Evolutionary conservation across 2,329 filamentous ascomycete species (phyloP).

Genomic region (Ilyonectria destructans): DNA sequence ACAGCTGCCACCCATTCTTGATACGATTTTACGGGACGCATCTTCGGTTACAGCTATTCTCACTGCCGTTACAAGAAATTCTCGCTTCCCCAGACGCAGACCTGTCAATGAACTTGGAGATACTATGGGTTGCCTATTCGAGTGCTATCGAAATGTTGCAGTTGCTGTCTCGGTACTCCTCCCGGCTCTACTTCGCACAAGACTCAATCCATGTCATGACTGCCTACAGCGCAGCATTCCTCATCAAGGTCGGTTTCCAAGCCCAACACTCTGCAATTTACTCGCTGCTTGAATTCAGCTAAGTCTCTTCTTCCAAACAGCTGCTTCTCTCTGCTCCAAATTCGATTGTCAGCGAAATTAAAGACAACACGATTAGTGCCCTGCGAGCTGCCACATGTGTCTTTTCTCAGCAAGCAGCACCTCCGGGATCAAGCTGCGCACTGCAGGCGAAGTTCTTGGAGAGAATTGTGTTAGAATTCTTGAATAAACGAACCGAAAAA

Average conservation of each 20-base stretch:
- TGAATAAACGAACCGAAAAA: conserved; percentile 15
- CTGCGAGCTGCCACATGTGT: conserved; percentile 39
- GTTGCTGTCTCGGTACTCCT: conserved; percentile 50
- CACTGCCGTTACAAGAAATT: conserved; percentile 54
- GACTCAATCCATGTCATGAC: conserved; percentile 61
- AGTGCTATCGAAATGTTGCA: conserved; percentile 52
- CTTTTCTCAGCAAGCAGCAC: conserved; percentile 51
- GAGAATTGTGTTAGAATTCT: conserved; percentile 36
- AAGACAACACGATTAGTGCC: conserved; percentile 31
- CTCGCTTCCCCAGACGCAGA: conserved; percentile 44
- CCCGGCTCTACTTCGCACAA: conserved; percentile 58
- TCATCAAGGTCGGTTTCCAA: conserved; percentile 52
- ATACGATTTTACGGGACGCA: conserved; percentile 59
- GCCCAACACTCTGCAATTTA: neutral
- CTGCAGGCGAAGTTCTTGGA: conserved; percentile 53
- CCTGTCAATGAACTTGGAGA: conserved; percentile 48
- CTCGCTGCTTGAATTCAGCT: neutral
- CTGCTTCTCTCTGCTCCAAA: conserved; percentile 21
- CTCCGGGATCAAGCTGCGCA: conserved; percentile 48
- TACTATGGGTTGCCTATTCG: conserved; percentile 53
- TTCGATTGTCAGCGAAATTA: conserved; percentile 16
- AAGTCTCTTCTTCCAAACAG: neutral
- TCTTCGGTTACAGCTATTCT: conserved; percentile 56
- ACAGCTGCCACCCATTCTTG: conserved; percentile 55
- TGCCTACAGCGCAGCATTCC: conserved; percentile 58